Percentiles rank a stretch among this genome's conserved stretches.
phyloP scores from a whole-genome alignment of 208 protist species.

The Blechomonas ayalai region DNA sequence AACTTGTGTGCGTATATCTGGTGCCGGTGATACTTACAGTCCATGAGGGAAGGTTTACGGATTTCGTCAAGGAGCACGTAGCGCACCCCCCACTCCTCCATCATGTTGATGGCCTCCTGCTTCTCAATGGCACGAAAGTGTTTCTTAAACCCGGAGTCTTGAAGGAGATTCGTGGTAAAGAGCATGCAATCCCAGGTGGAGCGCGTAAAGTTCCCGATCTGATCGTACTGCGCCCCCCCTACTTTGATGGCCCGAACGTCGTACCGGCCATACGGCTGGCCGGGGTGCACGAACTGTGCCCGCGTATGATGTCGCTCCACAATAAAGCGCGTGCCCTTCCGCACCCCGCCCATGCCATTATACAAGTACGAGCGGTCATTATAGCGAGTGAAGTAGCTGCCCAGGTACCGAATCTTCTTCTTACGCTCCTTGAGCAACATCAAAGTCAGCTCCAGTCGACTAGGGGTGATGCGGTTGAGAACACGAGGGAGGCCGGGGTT shows the following conservation, averaged over 20 bases:
- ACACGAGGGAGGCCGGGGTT: constrained; percentile 63
- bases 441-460: constrained; percentile 46
- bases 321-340: constrained; percentile 53
- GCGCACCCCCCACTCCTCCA: constrained; percentile 79
- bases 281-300: constrained; percentile 54
- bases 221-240: constrained; percentile 46
- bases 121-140: constrained; percentile 34
- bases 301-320: constrained; percentile 57
- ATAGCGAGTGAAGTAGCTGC: constrained; percentile 53
- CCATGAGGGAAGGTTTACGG: constrained; percentile 58
- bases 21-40: constrained; percentile 73
- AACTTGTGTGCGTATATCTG: constrained; percentile 78
- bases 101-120: constrained; percentile 51
- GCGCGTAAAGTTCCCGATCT: constrained; percentile 55
- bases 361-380: constrained; percentile 61
- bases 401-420: constrained; percentile 71
- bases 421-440: constrained; percentile 59
- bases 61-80: constrained; percentile 80
- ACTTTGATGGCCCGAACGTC: constrained; percentile 58
- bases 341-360: constrained; percentile 15
- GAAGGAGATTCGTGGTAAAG: constrained; percentile 43
- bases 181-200: constrained; percentile 55
- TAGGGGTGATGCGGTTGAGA: constrained; percentile 53
- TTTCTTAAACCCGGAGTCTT: constrained; percentile 32
- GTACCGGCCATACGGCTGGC: constrained; percentile 24